phyloP scores from a whole-genome alignment of 208 protist genomes.

The Blechomonas ayalai region DNA sequence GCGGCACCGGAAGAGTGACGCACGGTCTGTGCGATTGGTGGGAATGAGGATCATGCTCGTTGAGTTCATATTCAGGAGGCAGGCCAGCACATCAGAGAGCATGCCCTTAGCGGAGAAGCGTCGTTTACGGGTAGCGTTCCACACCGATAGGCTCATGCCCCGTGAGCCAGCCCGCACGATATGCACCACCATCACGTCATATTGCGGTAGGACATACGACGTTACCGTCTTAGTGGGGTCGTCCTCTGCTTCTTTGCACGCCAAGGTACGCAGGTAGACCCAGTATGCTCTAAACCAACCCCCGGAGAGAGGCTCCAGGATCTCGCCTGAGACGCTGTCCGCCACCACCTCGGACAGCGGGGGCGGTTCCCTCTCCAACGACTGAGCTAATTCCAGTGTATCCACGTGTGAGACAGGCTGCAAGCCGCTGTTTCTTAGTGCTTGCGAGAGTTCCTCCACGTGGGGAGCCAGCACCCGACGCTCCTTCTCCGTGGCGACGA shows the following conservation, averaged over 20 bases:
- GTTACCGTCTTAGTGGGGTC: slow-evolving; percentile 54
- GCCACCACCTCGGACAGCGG: slow-evolving; percentile 14
- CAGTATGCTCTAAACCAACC: slow-evolving; percentile 51
- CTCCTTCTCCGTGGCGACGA: slow-evolving; percentile 41
- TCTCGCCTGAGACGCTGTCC: background rate
- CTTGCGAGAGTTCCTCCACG: slow-evolving; percentile 12
- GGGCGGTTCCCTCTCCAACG: slow-evolving; percentile 20
- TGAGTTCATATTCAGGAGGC: slow-evolving; percentile 48
- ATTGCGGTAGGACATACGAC: slow-evolving; percentile 36
- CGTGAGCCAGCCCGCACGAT: slow-evolving; percentile 68
- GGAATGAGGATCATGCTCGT: slow-evolving; percentile 68
- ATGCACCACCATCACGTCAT: slow-evolving; percentile 72
- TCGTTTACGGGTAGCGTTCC: slow-evolving; percentile 34
- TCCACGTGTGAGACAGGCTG: slow-evolving; percentile 55
- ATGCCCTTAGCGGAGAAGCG: slow-evolving; percentile 70
- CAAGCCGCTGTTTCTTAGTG: slow-evolving; percentile 40
- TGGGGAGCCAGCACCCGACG: slow-evolving; percentile 18
- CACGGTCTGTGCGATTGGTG: slow-evolving; percentile 80
- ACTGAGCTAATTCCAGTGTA: slow-evolving; percentile 32
- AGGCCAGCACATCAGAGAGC: slow-evolving; percentile 75
- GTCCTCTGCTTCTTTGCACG: slow-evolving; percentile 27
- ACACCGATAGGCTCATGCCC: slow-evolving; percentile 61
- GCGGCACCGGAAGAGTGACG: slow-evolving; percentile 65
- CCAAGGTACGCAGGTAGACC: slow-evolving; percentile 53
- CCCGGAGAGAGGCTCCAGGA: slow-evolving; percentile 10